These are phyloP conservation scores for Pyrenophora tritici-repentis DNA, from an alignment of 2,329 filamentous ascomycete species.

Conservation along the genomic window DNA sequence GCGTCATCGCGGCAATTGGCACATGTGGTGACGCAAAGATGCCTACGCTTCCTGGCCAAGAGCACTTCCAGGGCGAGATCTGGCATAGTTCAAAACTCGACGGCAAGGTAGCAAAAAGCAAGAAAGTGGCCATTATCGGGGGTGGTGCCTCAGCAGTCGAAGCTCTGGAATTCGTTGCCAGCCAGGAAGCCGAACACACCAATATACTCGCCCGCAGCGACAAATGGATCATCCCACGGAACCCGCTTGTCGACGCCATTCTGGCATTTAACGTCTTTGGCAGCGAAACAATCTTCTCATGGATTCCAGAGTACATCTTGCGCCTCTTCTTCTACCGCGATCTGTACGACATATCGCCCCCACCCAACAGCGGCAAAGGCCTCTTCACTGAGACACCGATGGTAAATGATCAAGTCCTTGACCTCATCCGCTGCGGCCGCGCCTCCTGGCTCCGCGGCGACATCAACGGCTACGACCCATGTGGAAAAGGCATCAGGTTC, in stretches of 20 bases:
- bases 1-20: conserved; percentile 76
- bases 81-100: conserved; percentile 78
- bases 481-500: conserved; percentile 69
- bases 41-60: conserved; percentile 71
- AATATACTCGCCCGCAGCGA: conserved; percentile 77
- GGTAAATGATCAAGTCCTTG: conserved; percentile 82
- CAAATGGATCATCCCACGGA: conserved; percentile 87
- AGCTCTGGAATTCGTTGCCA: conserved; percentile 76
- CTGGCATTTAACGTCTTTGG: conserved; percentile 80
- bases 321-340: conserved; percentile 83
- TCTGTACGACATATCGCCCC: conserved; percentile 72
- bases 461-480: conserved; percentile 67
- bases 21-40: conserved; percentile 81
- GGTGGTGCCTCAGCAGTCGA: conserved; percentile 83
- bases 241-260: conserved; percentile 73
- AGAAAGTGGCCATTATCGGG: conserved; percentile 76
- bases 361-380: conserved; percentile 60
- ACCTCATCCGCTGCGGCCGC: conserved; percentile 71
- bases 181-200: conserved; percentile 68
- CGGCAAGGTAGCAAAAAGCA: conserved; percentile 72
- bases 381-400: conserved; percentile 86
- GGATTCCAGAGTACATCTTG: conserved; percentile 77
- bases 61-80: conserved; percentile 72
- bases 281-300: conserved; percentile 74
- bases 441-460: conserved; percentile 84